Evolutionary conservation across 129 eudicot genomes (phyloP).

Genomic region (Flaveria linearis): DNA sequence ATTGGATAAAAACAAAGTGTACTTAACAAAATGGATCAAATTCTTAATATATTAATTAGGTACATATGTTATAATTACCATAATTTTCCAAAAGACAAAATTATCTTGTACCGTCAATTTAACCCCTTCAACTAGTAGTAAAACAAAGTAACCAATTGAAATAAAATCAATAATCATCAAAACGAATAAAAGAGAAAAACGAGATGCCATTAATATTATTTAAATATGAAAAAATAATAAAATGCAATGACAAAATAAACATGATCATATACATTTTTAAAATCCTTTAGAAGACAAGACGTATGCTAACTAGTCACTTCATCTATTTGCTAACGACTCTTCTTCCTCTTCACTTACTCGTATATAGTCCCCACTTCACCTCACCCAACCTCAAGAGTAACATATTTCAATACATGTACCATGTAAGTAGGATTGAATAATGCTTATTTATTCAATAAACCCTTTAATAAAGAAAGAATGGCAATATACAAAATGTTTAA

Average conservation of each 20-base stretch:
- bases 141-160: no score
- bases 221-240: not conserved
- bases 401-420: conserved; percentile 18
- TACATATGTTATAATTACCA: no score
- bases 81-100: no score
- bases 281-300: conserved; percentile 4
- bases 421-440: not conserved
- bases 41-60: no score
- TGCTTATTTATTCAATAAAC: not conserved
- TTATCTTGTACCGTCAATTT: no score
- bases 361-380: not conserved
- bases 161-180: no score
- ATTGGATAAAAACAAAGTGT: not conserved
- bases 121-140: no score
- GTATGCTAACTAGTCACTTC: conserved; percentile 6
- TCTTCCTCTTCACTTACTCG: conserved; percentile 12
- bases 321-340: conserved; percentile 29
- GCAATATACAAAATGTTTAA: no score
- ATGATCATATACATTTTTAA: not conserved
- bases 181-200: not conserved
- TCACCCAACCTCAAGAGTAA: not conserved
- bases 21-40: not conserved
- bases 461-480: not conserved
- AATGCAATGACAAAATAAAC: not conserved
- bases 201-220: not conserved